A percentile compares a stretch with the other conserved stretches of the same genome.
Evolutionary conservation across 805 yeast genomes (phyloP).

Genomic region (Pichia insulana): DNA sequence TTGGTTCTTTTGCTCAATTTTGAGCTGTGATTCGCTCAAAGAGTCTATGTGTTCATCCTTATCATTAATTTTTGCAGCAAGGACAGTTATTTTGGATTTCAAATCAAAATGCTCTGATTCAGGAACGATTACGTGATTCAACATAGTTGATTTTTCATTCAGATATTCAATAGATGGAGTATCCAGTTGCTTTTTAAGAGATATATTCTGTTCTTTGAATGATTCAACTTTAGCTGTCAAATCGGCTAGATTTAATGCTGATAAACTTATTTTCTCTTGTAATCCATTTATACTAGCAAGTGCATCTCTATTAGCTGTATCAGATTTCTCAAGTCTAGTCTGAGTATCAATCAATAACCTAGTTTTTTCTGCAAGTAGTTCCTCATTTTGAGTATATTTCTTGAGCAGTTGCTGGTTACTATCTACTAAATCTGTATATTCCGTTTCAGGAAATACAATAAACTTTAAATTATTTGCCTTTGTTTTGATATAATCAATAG

Average conservation of each 20-base stretch:
- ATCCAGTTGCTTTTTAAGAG: no score
- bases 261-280: not conserved
- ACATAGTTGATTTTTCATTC: constrained; percentile 11
- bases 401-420: not conserved
- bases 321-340: not conserved
- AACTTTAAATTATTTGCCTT: constrained; percentile 12
- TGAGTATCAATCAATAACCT: not conserved
- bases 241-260: not conserved
- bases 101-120: constrained; percentile 10
- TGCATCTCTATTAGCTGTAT: not conserved
- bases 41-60: constrained; percentile 1
- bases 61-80: constrained; percentile 2
- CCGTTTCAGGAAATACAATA: constrained; percentile 1
- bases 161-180: constrained; percentile 20
- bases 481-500: constrained; percentile 14
- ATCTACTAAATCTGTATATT: not conserved
- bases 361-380: not conserved
- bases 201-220: constrained; percentile 6
- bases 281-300: not conserved
- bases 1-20: constrained; percentile 1
- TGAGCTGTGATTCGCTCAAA: not conserved
- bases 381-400: not conserved
- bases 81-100: not conserved
- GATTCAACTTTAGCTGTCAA: not conserved
- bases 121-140: constrained; percentile 17